Percentiles rank a stretch among this genome's conserved stretches.
Evolutionary conservation across 495 filamentous ascomycete species (phyloP).

Genomic region (Rhypophila decipiens): DNA sequence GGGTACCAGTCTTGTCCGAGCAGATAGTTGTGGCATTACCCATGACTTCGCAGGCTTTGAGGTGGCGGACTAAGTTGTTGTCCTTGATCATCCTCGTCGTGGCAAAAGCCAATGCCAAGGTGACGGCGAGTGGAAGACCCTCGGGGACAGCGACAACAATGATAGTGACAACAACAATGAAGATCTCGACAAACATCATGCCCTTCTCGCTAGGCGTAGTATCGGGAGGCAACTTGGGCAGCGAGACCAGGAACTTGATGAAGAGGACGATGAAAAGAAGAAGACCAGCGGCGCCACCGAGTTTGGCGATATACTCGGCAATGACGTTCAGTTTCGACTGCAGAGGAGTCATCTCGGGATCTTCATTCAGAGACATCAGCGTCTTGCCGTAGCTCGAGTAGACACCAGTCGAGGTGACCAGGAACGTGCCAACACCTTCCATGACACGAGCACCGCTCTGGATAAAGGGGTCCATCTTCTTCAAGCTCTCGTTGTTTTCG

Average conservation of each 20-base stretch:
- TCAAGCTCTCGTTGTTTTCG: conserved; percentile 63
- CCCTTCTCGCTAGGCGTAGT: conserved; percentile 65
- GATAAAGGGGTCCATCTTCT: conserved; percentile 90
- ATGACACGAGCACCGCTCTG: conserved; percentile 88
- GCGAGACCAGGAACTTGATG: conserved; percentile 73
- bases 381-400: conserved; percentile 87
- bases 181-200: conserved; percentile 81
- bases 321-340: conserved; percentile 88
- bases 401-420: conserved; percentile 83
- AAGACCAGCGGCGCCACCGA: conserved; percentile 76
- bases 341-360: conserved; percentile 87
- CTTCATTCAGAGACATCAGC: conserved; percentile 87
- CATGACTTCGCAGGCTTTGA: conserved; percentile 98
- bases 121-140: conserved; percentile 87
- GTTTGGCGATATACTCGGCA: conserved; percentile 89
- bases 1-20: conserved; percentile 93
- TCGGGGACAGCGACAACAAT: conserved; percentile 95
- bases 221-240: conserved; percentile 48
- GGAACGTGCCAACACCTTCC: conserved; percentile 80
- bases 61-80: conserved; percentile 84
- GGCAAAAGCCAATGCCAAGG: conserved; percentile 86
- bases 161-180: conserved; percentile 91
- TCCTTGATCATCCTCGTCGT: conserved; percentile 94
- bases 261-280: conserved; percentile 87
- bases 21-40: conserved; percentile 94